Percentiles rank a stretch among this genome's conserved stretches.
phyloP scores from a whole-genome alignment of 176 grass and related monocot species.

The Musa acuminata region DNA sequence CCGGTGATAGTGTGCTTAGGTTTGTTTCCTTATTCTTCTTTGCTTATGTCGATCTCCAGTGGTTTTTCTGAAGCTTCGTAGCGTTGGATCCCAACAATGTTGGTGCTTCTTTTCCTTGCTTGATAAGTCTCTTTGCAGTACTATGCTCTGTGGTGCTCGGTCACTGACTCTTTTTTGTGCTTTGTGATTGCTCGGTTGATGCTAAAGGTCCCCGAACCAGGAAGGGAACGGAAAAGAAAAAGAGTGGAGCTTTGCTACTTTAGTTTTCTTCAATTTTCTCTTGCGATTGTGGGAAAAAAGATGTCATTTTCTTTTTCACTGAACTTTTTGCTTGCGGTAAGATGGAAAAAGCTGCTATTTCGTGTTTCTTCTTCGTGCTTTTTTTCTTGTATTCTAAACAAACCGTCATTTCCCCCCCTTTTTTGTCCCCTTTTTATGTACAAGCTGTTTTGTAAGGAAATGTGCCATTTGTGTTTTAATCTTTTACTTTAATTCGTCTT shows the following conservation, averaged over 20 bases:
- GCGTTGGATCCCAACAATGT: neutral
- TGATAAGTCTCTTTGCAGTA: neutral
- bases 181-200: neutral
- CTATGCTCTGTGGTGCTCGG: neutral
- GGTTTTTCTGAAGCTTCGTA: neutral
- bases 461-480: neutral
- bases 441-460: neutral
- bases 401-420: neutral
- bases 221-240: neutral
- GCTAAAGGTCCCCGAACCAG: neutral
- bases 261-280: neutral
- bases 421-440: neutral
- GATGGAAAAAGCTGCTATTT: neutral
- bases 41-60: neutral
- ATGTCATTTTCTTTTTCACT: neutral
- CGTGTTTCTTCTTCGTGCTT: neutral
- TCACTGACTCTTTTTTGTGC: neutral
- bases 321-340: neutral
- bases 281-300: neutral
- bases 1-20: neutral
- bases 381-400: neutral
- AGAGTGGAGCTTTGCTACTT: neutral
- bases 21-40: neutral
- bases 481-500: neutral
- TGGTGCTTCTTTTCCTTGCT: neutral